These are phyloP conservation scores for Populus trichocarpa DNA, from an alignment of 441 rosid species.

Conservation along the genomic window DNA sequence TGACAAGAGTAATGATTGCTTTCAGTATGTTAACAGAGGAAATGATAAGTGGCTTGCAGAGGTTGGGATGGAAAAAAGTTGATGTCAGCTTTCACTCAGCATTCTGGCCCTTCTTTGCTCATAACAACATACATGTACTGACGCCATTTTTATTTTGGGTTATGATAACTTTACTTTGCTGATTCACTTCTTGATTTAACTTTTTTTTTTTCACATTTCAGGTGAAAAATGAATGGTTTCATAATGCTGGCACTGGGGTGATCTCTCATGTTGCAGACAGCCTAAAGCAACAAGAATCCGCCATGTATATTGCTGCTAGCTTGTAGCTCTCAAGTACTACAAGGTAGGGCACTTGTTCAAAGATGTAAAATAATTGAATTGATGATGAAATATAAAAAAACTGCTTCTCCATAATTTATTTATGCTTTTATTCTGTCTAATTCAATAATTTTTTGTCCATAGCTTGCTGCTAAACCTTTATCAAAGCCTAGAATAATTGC, in stretches of 20 bases:
- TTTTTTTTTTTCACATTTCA: constrained; percentile 17
- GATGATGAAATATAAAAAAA: neutral
- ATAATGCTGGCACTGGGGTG: constrained; percentile 89
- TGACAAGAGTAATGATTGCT: neutral
- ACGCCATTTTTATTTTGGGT: neutral
- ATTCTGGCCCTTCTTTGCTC: constrained; percentile 92
- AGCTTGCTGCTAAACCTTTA: neutral
- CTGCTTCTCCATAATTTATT: neutral
- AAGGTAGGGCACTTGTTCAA: constrained; percentile 14
- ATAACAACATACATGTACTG: constrained; percentile 82
- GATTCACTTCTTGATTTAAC: neutral
- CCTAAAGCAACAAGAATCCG: constrained; percentile 73
- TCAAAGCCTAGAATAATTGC: too few species aligned
- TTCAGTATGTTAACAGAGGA: constrained; percentile 58
- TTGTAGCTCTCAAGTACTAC: constrained; percentile 39
- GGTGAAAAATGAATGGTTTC: constrained; percentile 88
- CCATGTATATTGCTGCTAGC: constrained; percentile 49
- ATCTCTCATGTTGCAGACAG: constrained; percentile 92
- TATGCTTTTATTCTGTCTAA: neutral
- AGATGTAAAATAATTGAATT: neutral
- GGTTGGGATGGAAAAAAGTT: constrained; percentile 87
- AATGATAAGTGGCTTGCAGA: constrained; percentile 85
- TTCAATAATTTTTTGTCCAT: neutral
- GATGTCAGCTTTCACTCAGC: constrained; percentile 96
- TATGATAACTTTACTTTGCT: neutral